Evolutionary conservation across 2,329 filamentous ascomycete species (phyloP), one percentile per base, ranked within the genome.

Genomic region (Alternaria infectoria): DNA sequence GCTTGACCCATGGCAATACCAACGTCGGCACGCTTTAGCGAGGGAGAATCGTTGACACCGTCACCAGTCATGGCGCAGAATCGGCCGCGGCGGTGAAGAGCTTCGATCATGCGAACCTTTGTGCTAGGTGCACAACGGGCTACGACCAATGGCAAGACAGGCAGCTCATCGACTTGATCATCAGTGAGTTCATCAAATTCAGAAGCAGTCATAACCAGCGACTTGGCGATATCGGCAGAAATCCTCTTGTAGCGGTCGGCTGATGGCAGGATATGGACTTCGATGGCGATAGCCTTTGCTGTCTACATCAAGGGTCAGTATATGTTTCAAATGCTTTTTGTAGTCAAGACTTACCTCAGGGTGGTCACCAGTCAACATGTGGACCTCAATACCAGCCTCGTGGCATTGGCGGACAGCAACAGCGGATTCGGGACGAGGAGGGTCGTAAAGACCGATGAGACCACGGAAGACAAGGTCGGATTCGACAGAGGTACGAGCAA

Each of bases 51-150:
- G 75, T 96, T 96, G 66, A 96, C 93, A 50, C 93, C 93, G 71
- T 96, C 93, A 62, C 93, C 93, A 17, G 92, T 96, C 92, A 96
- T 96, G 62, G 92, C 92, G 78, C 90, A 92, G 79, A 91, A 95
- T 19, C 87, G 86, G 21, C 87, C 86, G 44, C 93, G 90, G 15
- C 93, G 88, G 68, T 94, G 91, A 15, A 97, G 86, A 6, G 93
- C 93, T 70, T 94, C 92, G 55, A 97, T 94, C 93, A 97, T 96
- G 62, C 92, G 89, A 5, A 93, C 93, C 81, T 97, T 97, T 43
- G 93, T 96, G 62, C 91, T 88, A 0, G 93, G 93, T 1, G 92
- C 91, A 76, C 93, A 96, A 40, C 93, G 90, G 40, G 93, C 93
- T 64, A 96, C 90, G 9, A 96, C 93, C 1, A 95, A 83, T 3